Evolutionary conservation across 306 rosid species (phyloP).

Genomic region (Potentilla sterilis): DNA sequence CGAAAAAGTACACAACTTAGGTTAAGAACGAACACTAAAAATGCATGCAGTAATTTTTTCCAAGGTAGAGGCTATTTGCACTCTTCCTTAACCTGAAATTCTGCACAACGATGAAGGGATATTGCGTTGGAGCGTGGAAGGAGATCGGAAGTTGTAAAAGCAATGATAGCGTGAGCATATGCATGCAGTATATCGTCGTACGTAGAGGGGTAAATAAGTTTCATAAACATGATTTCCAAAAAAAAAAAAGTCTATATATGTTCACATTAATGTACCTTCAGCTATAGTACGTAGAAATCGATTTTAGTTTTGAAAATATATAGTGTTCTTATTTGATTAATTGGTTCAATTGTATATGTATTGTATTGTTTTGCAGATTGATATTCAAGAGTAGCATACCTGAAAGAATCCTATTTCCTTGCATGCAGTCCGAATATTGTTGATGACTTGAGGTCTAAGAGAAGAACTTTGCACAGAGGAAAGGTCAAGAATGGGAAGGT

Average conservation of each 20-base stretch:
- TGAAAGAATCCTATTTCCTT: constrained; percentile 43
- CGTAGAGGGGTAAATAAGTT: not conserved
- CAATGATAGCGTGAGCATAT: not conserved
- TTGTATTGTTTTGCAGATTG: not conserved
- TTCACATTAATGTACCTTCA: not conserved
- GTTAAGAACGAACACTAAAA: not conserved
- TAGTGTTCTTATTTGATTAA: no score
- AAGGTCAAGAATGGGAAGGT: constrained; percentile 43
- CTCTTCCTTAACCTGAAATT: not conserved
- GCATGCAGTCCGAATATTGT: constrained; percentile 34
- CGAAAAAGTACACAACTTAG: not conserved
- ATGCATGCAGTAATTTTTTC: not conserved
- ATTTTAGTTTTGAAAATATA: no score
- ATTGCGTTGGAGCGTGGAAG: not conserved
- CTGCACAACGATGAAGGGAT: not conserved
- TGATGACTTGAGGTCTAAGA: constrained; percentile 26
- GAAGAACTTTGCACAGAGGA: constrained; percentile 29
- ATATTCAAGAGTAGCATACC: constrained; percentile 24
- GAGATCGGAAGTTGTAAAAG: not conserved
- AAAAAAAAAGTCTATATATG: no score
- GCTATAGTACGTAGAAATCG: not conserved
- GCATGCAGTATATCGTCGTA: not conserved
- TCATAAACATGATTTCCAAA: no score
- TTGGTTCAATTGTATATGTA: no score
- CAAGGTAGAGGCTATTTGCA: not conserved